Evolutionary conservation across 2,329 filamentous ascomycete genomes (phyloP), one percentile per base, ranked within the genome.

Genomic region (Harringtonia aguacate): DNA sequence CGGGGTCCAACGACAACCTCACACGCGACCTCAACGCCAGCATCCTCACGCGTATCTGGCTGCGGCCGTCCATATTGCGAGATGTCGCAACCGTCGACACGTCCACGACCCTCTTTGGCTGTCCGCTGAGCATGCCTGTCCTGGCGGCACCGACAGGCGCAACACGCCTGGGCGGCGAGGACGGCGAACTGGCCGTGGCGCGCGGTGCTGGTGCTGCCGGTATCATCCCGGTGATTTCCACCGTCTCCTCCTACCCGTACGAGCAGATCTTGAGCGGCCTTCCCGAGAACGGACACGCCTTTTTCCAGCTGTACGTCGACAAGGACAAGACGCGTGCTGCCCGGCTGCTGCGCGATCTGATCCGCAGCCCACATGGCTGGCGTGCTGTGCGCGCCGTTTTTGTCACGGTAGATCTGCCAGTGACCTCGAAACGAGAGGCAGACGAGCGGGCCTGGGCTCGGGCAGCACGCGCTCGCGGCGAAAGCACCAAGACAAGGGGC

Each of bases 381-480:
- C 42, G 33, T 56, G 57, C 56, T 15, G 44, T 52, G 24, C 47
- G 45, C 33, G 64, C 61, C n/a, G 51, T 67, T 9, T 59, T 75
- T 43, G 66, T 77, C 20, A 77, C 73, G 0, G 72, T 75, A 5
- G 73, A 77, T 44, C 68, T 72, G 1, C 72, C 73, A 1, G 72
- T 73, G 20, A 64, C 71, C 0, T 72, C 72, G 0, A 73, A 78
- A 52, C 69, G 75, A 15, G 74, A 78, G 49, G 70, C 70, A 2
- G 74, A 78, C 47, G 73, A 76, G 52, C 68, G 73, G 4, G 48
- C 44, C 4, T 44, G 41, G 4, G 20, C n/a, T 2, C 33, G 27
- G 3, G 39, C 30, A 7, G 34, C 35, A 3, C 44, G 31, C 28
- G 33, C 39, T 21, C 43, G 43, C 1, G 41, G 44, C 28, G 24